phyloP scores from a whole-genome alignment of 2,329 filamentous ascomycete species.

The Hypoxylon sp. region DNA sequence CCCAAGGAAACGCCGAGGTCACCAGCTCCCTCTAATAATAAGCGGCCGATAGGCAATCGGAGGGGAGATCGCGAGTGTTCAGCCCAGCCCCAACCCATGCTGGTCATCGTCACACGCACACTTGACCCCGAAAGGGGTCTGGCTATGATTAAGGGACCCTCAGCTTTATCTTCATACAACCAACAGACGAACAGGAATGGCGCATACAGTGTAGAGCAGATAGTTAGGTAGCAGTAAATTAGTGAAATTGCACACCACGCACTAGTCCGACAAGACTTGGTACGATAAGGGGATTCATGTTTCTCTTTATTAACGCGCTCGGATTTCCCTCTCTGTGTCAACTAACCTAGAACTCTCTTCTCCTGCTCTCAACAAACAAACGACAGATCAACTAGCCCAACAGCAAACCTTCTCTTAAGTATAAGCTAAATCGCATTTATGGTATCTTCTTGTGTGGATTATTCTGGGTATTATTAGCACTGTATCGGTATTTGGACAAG shows the following conservation, averaged over 20 bases:
- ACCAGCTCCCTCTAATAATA: slow-evolving; percentile 38
- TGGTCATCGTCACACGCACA: slow-evolving; percentile 41
- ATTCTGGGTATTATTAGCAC: slow-evolving; percentile 3
- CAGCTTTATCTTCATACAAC: slow-evolving; percentile 28
- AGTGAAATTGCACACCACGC: slow-evolving; percentile 36
- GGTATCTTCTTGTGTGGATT: slow-evolving; percentile 8
- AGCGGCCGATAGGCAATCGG: slow-evolving; percentile 39
- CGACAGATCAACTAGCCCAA: not conserved
- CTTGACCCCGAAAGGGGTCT: slow-evolving; percentile 19
- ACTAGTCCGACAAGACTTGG: slow-evolving; percentile 15
- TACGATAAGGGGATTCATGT: slow-evolving; percentile 23
- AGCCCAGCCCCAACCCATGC: slow-evolving; percentile 21
- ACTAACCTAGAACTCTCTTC: slow-evolving; percentile 5
- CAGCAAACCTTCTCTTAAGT: not conserved
- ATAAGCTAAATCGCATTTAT: slow-evolving; percentile 18
- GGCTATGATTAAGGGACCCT: slow-evolving; percentile 18
- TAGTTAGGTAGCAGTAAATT: slow-evolving; percentile 31
- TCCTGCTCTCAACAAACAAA: slow-evolving; percentile 21
- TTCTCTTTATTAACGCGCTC: slow-evolving; percentile 23
- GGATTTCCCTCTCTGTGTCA: slow-evolving; percentile 18
- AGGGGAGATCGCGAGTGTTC: slow-evolving; percentile 20
- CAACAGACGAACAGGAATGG: slow-evolving; percentile 27
- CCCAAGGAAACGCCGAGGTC: slow-evolving; percentile 26
- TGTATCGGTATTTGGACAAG: slow-evolving; percentile 10
- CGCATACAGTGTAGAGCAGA: slow-evolving; percentile 23